Conservation (phyloP, 495 filamentous ascomycete genomes). For the Parathielavia appendiculata region DNA sequence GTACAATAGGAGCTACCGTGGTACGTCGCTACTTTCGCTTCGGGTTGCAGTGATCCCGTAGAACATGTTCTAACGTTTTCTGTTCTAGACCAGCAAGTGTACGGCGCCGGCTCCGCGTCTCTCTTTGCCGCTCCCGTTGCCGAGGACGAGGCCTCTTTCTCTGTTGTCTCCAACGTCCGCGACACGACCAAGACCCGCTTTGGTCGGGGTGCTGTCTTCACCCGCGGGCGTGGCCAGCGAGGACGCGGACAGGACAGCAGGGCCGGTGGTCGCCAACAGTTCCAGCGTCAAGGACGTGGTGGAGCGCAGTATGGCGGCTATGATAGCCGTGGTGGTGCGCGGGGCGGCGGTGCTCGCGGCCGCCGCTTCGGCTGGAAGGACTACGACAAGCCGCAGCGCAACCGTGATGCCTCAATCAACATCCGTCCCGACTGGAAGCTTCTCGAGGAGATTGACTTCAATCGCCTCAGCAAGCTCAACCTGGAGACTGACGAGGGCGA, state of each 20-base stretch:
- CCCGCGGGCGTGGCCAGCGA: conserved; percentile 75
- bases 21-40: conserved; percentile 43
- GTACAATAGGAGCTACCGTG: conserved; percentile 89
- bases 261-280: conserved; percentile 57
- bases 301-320: conserved; percentile 49
- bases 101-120: conserved; percentile 81
- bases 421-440: conserved; percentile 93
- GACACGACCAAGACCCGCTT: conserved; percentile 81
- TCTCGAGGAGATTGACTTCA: conserved; percentile 98
- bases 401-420: conserved; percentile 88
- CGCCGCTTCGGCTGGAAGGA: conserved; percentile 97
- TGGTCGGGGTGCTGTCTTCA: conserved; percentile 83
- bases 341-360: conserved; percentile 50
- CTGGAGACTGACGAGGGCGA: conserved; percentile 91
- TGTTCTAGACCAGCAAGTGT: conserved; percentile 81
- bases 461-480: conserved; percentile 88
- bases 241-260: conserved; percentile 63
- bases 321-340: conserved; percentile 56
- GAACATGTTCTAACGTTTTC: conserved; percentile 2
- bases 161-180: conserved; percentile 90
- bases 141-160: conserved; percentile 96
- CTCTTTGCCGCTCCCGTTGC: conserved; percentile 84
- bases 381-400: conserved; percentile 95
- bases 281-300: conserved; percentile 42
- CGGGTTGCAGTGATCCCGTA: neutral